Percentiles rank a stretch among this genome's conserved stretches.
phyloP scores from a whole-genome alignment of 495 filamentous ascomycete genomes.

The Astrocystis sublimbata region DNA sequence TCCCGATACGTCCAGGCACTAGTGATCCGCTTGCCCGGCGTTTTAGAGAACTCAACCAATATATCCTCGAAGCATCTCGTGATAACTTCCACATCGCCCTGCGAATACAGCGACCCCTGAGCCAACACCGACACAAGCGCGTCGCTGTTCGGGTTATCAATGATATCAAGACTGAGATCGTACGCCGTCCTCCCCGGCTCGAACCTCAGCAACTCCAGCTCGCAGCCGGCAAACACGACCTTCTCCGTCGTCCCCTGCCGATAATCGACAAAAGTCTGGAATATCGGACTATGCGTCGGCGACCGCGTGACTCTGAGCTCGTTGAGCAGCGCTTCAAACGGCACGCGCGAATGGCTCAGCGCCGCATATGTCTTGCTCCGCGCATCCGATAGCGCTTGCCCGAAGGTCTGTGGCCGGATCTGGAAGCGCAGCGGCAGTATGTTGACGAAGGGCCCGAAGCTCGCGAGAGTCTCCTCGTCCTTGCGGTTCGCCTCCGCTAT shows the following conservation, averaged over 20 bases:
- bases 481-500: conserved; percentile 38
- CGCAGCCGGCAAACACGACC: conserved; percentile 9
- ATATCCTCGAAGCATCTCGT: background rate
- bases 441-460: conserved; percentile 49
- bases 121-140: conserved; percentile 6
- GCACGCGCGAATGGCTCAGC: conserved; percentile 27
- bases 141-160: conserved; percentile 3
- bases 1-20: background rate
- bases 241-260: conserved; percentile 21
- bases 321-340: conserved; percentile 5
- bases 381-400: conserved; percentile 1
- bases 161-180: conserved; percentile 15
- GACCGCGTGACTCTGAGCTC: background rate
- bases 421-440: conserved; percentile 45
- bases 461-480: conserved; percentile 22
- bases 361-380: conserved; percentile 10
- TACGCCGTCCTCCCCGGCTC: background rate
- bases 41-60: background rate
- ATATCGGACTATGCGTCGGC: conserved; percentile 30
- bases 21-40: background rate
- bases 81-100: background rate
- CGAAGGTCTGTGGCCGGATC: conserved; percentile 6
- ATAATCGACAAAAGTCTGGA: conserved; percentile 45
- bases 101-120: conserved; percentile 17
- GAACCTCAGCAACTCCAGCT: background rate